Percentiles rank a stretch among this genome's conserved stretches.
Evolutionary conservation across 768 basidiomycete species (phyloP).

Genomic region (Suillus clintonianus): DNA sequence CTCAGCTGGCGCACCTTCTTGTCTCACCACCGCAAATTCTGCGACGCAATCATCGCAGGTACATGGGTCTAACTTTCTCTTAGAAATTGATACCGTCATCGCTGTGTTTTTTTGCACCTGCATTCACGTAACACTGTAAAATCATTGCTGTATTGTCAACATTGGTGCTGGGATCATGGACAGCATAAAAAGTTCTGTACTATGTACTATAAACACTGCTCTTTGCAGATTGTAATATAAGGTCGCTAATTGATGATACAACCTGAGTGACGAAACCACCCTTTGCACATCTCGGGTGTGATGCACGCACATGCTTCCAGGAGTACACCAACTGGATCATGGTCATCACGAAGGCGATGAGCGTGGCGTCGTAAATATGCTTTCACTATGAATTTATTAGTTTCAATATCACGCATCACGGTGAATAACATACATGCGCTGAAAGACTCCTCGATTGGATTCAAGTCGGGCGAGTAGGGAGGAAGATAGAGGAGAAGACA

Average conservation of each 20-base stretch:
- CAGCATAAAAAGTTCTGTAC: too few species aligned
- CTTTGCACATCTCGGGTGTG: conserved; percentile 12
- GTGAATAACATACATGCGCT: conserved; percentile 21
- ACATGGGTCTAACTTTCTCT: background rate
- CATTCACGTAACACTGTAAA: too few species aligned
- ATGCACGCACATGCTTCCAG: conserved; percentile 15
- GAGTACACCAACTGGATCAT: conserved; percentile 11
- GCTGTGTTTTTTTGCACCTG: too few species aligned
- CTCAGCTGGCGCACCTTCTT: conserved; percentile 5
- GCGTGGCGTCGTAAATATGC: conserved; percentile 23
- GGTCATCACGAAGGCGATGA: conserved; percentile 10
- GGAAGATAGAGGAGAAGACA: conserved; percentile 31
- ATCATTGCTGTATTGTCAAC: too few species aligned
- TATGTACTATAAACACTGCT: too few species aligned
- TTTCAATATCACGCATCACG: background rate
- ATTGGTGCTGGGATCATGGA: too few species aligned
- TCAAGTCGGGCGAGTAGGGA: conserved; percentile 39
- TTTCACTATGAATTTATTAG: conserved; percentile 21
- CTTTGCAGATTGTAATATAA: too few species aligned
- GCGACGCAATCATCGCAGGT: background rate
- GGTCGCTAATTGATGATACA: background rate
- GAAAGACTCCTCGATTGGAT: conserved; percentile 40
- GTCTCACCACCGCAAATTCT: conserved; percentile 2
- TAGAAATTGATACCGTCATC: too few species aligned
- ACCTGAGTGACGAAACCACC: background rate